Evolutionary conservation across 306 rosid species (phyloP).

Genomic region (Prunus mira): DNA sequence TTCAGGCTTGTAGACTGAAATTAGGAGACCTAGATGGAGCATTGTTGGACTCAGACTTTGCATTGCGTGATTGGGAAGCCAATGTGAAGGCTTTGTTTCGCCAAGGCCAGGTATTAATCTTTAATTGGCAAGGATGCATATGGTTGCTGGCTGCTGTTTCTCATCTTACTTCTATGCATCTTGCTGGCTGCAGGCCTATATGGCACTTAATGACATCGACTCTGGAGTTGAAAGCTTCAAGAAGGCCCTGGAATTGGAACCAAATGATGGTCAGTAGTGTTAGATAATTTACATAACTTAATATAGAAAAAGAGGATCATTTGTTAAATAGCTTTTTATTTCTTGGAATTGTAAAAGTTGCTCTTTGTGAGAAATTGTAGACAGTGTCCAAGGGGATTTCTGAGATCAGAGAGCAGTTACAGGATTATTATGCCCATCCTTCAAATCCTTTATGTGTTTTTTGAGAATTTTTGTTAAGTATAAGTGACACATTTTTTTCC

Average conservation of each 20-base stretch:
- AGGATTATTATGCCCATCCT: background rate
- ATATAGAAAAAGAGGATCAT: background rate
- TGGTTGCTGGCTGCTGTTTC: background rate
- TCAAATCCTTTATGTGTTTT: background rate
- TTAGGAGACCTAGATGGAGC: conserved; percentile 84
- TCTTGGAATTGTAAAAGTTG: background rate
- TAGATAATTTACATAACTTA: background rate
- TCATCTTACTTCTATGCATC: background rate
- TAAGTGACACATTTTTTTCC: background rate
- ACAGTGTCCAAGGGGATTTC: background rate
- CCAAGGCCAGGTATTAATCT: conserved; percentile 80
- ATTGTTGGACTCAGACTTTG: conserved; percentile 74
- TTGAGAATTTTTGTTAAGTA: background rate
- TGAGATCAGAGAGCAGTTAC: background rate
- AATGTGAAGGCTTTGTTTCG: conserved; percentile 88
- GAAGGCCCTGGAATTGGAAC: conserved; percentile 66
- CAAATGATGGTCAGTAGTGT: conserved; percentile 68
- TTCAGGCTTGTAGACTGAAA: conserved; percentile 81
- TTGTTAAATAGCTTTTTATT: background rate
- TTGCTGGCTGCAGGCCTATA: conserved; percentile 47
- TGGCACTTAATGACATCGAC: conserved; percentile 72
- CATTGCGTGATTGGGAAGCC: conserved; percentile 76
- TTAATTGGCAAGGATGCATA: conserved; percentile 5
- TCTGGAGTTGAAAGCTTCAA: conserved; percentile 74
- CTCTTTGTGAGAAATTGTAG: too few species aligned